Base-by-base conservation (phyloP, 176 grass and related monocot species). In the Echinochloa phyllopogon region DNA sequence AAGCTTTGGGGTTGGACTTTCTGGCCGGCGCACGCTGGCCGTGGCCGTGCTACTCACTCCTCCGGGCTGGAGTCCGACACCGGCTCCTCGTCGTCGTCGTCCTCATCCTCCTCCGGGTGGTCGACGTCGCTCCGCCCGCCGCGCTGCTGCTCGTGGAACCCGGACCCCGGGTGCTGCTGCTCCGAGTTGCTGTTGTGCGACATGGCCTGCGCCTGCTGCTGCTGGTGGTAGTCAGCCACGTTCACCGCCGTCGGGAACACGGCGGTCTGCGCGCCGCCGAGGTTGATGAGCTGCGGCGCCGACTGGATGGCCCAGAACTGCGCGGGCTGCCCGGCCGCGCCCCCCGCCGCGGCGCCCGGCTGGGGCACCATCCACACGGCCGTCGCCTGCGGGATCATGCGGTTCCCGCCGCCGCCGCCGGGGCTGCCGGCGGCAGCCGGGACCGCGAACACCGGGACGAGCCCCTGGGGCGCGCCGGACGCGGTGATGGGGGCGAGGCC, bases 341-440 rank as follows among this genome's bases (percentile, higher is more conserved):
- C 74, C 8, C 79, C 74, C 23, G 47, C 75, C 25, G 55, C 69
- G 6, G 57, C 87, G 6, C 85, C 78, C 0, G 89, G 79, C 62
- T 91, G 86, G 5, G 95, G 95, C 3, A 98, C 74, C 93, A 98
- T 98, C 92, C 92, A 95, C 33, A 98, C 75, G 3, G 95, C 91
- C 37, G 93, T 94, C n/a, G 88, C 92, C 23, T 92, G 90, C 0
- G 95, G 95, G 48, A 97, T 80, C 85, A 91, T 87, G 84, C 85
- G 89, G 89, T 12, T 75, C 14, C 14, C 80, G 4, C 33, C 70
- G 43, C 51, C 79, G 0, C 44, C 9, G 3, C 25, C 83, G 23
- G 90, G 38, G 11, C 80, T 78, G 1, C 81, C 74, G 4, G 79
- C 20, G 27, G 85, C n/a, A n/a, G n/a, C 76, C 0, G 89, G 89